Percentiles rank a stretch among this genome's conserved stretches.
These are phyloP conservation scores for Boletus subparvulus DNA, from an alignment of 768 basidiomycete genomes.

Conservation along the genomic window DNA sequence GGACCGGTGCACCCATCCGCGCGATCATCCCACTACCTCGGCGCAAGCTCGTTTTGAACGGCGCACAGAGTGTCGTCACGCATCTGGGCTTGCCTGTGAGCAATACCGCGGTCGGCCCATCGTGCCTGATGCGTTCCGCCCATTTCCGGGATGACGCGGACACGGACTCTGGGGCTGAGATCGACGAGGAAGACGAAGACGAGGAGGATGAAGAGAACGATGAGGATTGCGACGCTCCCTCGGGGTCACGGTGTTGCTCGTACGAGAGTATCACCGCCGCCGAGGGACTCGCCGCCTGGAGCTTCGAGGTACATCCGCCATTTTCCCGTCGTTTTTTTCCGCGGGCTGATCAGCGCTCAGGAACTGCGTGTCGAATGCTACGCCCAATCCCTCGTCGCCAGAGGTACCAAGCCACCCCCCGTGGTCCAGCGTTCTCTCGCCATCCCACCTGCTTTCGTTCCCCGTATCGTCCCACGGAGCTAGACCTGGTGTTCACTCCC, in stretches of 20 bases:
- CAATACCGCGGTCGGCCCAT: neutral
- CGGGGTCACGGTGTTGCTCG: constrained; percentile 4
- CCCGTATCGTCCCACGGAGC: constrained; percentile 9
- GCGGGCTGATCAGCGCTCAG: constrained; percentile 4
- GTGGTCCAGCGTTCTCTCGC: constrained; percentile 19
- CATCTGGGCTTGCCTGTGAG: neutral
- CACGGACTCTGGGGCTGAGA: neutral
- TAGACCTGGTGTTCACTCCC: neutral
- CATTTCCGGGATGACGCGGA: neutral
- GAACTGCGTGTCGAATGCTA: constrained; percentile 33
- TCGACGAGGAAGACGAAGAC: neutral
- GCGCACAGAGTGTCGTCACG: too few species aligned
- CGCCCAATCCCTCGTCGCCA: constrained; percentile 28
- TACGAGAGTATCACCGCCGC: constrained; percentile 31
- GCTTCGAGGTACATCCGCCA: constrained; percentile 28
- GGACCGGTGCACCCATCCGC: constrained; percentile 25
- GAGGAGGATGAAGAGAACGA: neutral
- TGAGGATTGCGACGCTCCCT: neutral
- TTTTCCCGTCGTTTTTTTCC: neutral
- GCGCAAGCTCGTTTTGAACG: neutral
- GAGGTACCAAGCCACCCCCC: constrained; percentile 20
- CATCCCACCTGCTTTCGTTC: constrained; percentile 31
- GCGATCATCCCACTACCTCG: constrained; percentile 23
- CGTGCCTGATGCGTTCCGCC: neutral
- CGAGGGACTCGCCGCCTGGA: constrained; percentile 23